Evolutionary conservation across 2,329 filamentous ascomycete genomes (phyloP), one percentile per base, ranked within the genome.

Genomic region (Rutstroemia sp.): DNA sequence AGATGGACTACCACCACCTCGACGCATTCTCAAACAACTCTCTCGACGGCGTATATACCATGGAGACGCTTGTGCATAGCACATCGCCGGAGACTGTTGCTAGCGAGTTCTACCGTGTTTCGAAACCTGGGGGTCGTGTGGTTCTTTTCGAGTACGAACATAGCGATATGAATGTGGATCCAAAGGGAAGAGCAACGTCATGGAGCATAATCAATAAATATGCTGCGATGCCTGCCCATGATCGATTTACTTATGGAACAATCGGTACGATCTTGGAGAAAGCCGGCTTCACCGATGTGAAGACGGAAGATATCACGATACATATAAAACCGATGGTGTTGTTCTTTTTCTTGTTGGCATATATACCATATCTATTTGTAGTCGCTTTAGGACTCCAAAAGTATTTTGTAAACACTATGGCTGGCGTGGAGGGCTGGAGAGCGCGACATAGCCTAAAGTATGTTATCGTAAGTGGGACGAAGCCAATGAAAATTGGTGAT

Each of bases 21-120:
- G 71, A 75, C 2, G 58, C 60, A 5, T 67, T 80, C 21, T 54
- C 61, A 0, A 61, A 68, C 25, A 66, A 61, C 3, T 74, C 70
- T 0, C 73, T 77, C 44, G 77, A 82, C 54, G 79, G 78, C 3
- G 67, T 77, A 27, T 82, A 81, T 64, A 81, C 78, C 0, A 78
- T 81, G 74, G 77, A 82, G 65, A 79, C 78, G 0, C 73, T 82
- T 48, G 78, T 80, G 0, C 78, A 82, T 61, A 77, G 78, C 1
- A 77, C 74, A 1, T 72, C 80, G 41, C 73, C 76, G 0, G 60
- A 71, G 42, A 66, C 64, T 6, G 78, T 75, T 1, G 67, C 79
- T 1, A 61, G 59, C 5, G 74, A 75, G 18, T 80, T 81, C 66
- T 73, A 71, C 63, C 73, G 77, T 14, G 60, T 79, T 0, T 66